Percentiles rank a stretch among this genome's conserved stretches.
These are phyloP conservation scores for Discostella pseudostelligera DNA, from an alignment of 108 stramenopile genomes.

Conservation along the genomic window DNA sequence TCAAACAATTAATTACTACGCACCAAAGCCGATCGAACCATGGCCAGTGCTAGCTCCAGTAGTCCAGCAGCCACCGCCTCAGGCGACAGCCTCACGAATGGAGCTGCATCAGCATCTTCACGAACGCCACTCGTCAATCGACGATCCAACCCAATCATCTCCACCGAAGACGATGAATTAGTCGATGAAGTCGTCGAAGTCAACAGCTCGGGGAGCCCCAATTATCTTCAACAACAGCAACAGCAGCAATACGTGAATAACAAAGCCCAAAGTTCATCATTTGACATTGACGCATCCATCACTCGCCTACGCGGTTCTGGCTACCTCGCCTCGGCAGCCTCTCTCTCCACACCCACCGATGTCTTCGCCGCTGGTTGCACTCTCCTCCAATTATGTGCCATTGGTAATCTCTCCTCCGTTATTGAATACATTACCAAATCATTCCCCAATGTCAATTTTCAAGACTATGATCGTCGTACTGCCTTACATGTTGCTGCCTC, in stretches of 20 bases:
- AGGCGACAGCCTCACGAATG: no score
- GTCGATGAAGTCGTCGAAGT: not conserved
- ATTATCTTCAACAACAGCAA: constrained; percentile 2
- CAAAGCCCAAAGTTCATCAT: constrained; percentile 1
- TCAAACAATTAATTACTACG: no score
- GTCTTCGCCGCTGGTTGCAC: constrained; percentile 84
- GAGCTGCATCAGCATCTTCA: not conserved
- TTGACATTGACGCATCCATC: constrained; percentile 12
- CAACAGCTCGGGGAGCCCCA: not conserved
- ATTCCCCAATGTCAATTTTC: constrained; percentile 70
- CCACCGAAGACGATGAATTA: constrained; percentile 27
- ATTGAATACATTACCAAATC: constrained; percentile 33
- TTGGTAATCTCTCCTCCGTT: constrained; percentile 49
- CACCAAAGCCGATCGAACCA: no score
- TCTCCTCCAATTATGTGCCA: constrained; percentile 73
- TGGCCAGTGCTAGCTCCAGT: not conserved
- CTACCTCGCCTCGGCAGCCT: constrained; percentile 53
- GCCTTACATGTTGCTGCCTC: constrained; percentile 81
- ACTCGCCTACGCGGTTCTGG: constrained; percentile 38
- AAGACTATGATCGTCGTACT: constrained; percentile 88
- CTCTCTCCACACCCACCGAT: constrained; percentile 56
- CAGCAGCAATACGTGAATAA: not conserved
- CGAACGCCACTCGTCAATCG: constrained; percentile 20
- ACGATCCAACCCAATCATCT: constrained; percentile 42
- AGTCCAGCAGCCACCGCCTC: not conserved